Base-by-base conservation (phyloP, 768 basidiomycete species). In the Suillus hirtellus region DNA sequence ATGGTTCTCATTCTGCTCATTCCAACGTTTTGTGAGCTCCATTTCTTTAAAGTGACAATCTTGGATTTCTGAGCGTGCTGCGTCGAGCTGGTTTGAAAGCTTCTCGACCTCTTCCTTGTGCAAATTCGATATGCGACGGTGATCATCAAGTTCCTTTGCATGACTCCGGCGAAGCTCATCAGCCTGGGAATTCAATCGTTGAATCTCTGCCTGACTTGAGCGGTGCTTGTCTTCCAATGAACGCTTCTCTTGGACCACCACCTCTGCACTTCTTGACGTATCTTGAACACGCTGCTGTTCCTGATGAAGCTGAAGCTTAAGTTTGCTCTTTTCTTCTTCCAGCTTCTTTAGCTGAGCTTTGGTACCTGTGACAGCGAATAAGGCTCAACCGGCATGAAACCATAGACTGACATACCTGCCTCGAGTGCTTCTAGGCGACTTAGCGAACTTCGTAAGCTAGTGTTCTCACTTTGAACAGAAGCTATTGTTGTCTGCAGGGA, bases 1-100 rank as follows among this genome's bases (percentile, higher is more conserved):
- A 67, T 89, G 88, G 68, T 82, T 88, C 67, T 84, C 80, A 52
- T 81, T 73, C 44, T 74, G 73, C 14, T 74, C 71, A 19, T 73
- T 72, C 60, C 72, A 70, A 40, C 60, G 70, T 49, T 55, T 58
- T 8, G 67, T 66, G 43, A 65, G 60, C 2, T 24, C 61, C 2
- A 60, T 5, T 42, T 69, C 70, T 43, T 54, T 67, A 19, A 64
- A 49, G 5, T 66, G 65, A 38, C 71, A 35, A 34, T 64, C 64
- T 10, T 67, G 70, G 31, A 68, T 74, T 55, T 65, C 71, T 35
- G 34, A 21, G 27, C 56, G 69, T 37, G 72, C 67, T 14, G 27
- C 54, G n/a, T 50, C 60, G 14, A 75, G 55, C 19, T 60, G 62
- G 19, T 46, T 46, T 19, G 68, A 64, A 38, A 66, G 69, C 60